Base-by-base conservation (phyloP, 352 stramenopile genomes). In the Globisporangium emineosum region DNA sequence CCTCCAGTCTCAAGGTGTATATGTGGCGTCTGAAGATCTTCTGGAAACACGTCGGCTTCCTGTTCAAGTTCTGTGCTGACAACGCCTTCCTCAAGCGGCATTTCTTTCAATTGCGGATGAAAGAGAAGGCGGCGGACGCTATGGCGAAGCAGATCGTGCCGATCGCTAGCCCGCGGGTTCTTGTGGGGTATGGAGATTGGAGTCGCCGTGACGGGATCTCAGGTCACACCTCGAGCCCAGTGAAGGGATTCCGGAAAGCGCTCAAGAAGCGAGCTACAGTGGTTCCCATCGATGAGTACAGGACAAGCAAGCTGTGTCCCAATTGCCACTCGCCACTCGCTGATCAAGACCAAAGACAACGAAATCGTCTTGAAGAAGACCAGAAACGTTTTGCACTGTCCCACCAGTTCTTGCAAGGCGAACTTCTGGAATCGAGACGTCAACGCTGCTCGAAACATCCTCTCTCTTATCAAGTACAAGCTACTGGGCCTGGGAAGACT, bases 211-310 rank as follows among this genome's bases (percentile, higher is more conserved):
- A 37, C 19, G 23, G 51, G 8, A 57, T 37, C 17, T 40, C 51
- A 7, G 23, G 4, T 37, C 51, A 57, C 32, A 9, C 51, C 17
- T 42, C 51, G 17, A 42, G 13, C 5, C 51, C 51, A 57, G 51
- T 57, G 19, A 57, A 57, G 25, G 25, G 51, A 25, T 57, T 57
- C 23, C 13, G 7, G 25, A 23, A 37, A 37, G 21, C 25, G 17
- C 50, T 57, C 15, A 32, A 57, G 30, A 57, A 57, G 30, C 50
- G 21, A 57, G 51, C 25, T 21, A 57, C 51, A 35, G 51, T 57
- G 27, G 32, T 57, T 23, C 27, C 27, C 32, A 57, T 57, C 1
- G 23, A 57, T n/a, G 25, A 57, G 51, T 40, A 57, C 32, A 0
- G 51, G 15, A 57, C 25, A 23, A 57, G 25, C 51, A 57, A 57